A percentile compares a stretch with the other conserved stretches of the same genome.
These are phyloP conservation scores for Tricholoma matsutake DNA, from an alignment of 768 basidiomycete species.

Conservation along the genomic window DNA sequence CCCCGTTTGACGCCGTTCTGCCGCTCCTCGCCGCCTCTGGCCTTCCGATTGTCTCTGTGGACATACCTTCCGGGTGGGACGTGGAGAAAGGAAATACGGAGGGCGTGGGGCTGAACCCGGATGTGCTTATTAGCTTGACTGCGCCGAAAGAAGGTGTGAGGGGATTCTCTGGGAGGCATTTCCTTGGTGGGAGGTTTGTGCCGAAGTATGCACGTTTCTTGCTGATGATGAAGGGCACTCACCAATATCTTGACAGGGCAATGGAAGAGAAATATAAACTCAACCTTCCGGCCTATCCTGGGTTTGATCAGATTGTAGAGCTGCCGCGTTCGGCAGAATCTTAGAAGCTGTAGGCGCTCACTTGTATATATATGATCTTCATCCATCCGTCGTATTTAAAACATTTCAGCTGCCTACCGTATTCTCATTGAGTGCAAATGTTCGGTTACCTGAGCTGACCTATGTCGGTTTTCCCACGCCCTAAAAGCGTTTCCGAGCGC, in stretches of 20 bases:
- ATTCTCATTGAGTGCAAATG: neutral
- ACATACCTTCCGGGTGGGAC: conserved; percentile 97
- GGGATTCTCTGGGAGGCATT: conserved; percentile 78
- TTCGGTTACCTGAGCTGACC: neutral
- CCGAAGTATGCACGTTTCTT: conserved; percentile 57
- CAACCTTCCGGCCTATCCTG: conserved; percentile 80
- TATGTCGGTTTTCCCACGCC: neutral
- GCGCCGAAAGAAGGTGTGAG: conserved; percentile 90
- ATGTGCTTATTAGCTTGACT: conserved; percentile 86
- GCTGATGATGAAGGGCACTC: neutral
- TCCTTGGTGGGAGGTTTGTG: conserved; percentile 91
- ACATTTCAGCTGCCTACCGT: neutral
- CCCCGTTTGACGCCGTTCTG: conserved; percentile 82
- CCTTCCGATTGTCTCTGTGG: conserved; percentile 88
- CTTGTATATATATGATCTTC: no score
- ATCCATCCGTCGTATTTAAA: no score
- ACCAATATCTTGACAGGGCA: conserved; percentile 38
- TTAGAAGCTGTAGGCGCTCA: conserved; percentile 12
- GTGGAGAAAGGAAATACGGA: conserved; percentile 72
- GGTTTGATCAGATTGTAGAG: conserved; percentile 82
- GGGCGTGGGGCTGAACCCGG: conserved; percentile 61
- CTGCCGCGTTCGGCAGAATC: conserved; percentile 7
- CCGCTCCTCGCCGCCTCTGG: conserved; percentile 57
- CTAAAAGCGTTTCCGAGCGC: neutral
- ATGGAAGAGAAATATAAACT: conserved; percentile 74